Evolutionary conservation across 805 yeast species (phyloP).

Genomic region (Candida wancherniae): DNA sequence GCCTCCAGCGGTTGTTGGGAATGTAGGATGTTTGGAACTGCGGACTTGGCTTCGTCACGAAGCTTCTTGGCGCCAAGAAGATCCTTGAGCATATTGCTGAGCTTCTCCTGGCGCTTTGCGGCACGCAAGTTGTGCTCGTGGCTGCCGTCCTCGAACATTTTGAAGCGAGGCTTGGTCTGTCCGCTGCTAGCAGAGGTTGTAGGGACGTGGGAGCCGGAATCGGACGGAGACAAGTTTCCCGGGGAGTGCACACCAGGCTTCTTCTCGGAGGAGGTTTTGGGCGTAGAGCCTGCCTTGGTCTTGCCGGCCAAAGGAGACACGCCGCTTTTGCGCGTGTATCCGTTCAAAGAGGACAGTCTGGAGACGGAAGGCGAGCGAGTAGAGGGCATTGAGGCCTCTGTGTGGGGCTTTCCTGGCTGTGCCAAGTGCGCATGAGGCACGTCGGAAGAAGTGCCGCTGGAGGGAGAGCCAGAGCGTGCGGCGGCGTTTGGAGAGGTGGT

Average conservation of each 20-base stretch:
- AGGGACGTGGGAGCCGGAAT: constrained; percentile 11
- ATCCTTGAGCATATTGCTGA: constrained; percentile 70
- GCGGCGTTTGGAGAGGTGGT: constrained; percentile 9
- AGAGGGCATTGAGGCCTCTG: constrained; percentile 1
- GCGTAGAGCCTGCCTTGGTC: constrained; percentile 15
- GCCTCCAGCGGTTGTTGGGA: constrained; percentile 25
- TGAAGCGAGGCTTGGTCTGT: constrained; percentile 42
- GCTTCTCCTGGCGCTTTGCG: constrained; percentile 73
- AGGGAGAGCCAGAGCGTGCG: constrained; percentile 7
- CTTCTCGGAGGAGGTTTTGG: constrained; percentile 21
- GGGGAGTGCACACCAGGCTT: constrained; percentile 7
- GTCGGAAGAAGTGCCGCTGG: constrained; percentile 7
- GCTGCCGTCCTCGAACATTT: constrained; percentile 57
- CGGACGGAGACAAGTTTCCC: constrained; percentile 10
- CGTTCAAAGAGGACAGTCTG: constrained; percentile 16
- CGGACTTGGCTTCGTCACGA: constrained; percentile 66
- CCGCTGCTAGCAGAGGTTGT: constrained; percentile 6
- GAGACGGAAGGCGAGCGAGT: constrained; percentile 16
- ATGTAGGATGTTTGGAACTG: constrained; percentile 65
- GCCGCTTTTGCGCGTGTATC: constrained; percentile 11
- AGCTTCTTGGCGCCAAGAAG: constrained; percentile 68
- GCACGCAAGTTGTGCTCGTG: constrained; percentile 79
- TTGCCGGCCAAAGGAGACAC: constrained; percentile 4
- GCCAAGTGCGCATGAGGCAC: constrained; percentile 1
- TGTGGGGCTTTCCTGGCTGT: too few species aligned